Evolutionary conservation across 2,329 filamentous ascomycete genomes (phyloP), one percentile per base, ranked within the genome.

Genomic region (Thelonectria discophora): DNA sequence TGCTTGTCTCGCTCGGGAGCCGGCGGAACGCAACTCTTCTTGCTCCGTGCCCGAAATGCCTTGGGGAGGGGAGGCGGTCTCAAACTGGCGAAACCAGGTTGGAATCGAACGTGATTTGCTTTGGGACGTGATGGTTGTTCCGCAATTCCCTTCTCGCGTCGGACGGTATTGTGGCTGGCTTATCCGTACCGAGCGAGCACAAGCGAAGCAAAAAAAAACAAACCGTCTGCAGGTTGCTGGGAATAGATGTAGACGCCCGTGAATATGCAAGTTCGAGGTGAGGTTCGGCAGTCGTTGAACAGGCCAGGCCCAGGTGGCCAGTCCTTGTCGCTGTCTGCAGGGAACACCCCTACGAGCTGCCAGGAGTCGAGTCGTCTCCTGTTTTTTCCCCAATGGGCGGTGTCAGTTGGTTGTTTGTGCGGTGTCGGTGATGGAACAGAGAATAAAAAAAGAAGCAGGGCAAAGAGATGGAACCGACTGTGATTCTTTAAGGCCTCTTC

Each of bases 281-380:
- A 60, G 50, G 32, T 61, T 56, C 58, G 53, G 47, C 48, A 56
- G 47, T 60, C 24, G 20, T 51, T 61, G 42, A 21, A 24, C 32
- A 42, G 43, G 32, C 42, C 52, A 45, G 48, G 20, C 53, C 58
- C 47, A 50, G 52, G 49, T 20, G 17, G 37, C 21, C 46, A 49
- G 51, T 43, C 58, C 58, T 42, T 60, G 47, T 60, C 58, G 40
- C 18, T 55, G 24, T 46, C 46, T 49, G 34, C 56, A 54, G 43
- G 56, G 56, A 50, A 40, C 20, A 40, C 32, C 52, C 58, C 13
- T 46, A 56, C 46, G 45, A 47, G 34, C 52, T 56, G 46, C 48
- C 53, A 52, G 34, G 37, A 24, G 27, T 39, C 20, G 21, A 30
- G n/a, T n/a, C 51, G 21, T 30, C 47, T 55, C 58, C n/a, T 30